phyloP scores from a whole-genome alignment of 2,329 filamentous ascomycete genomes.

The Ploettnerulaceae sp. region DNA sequence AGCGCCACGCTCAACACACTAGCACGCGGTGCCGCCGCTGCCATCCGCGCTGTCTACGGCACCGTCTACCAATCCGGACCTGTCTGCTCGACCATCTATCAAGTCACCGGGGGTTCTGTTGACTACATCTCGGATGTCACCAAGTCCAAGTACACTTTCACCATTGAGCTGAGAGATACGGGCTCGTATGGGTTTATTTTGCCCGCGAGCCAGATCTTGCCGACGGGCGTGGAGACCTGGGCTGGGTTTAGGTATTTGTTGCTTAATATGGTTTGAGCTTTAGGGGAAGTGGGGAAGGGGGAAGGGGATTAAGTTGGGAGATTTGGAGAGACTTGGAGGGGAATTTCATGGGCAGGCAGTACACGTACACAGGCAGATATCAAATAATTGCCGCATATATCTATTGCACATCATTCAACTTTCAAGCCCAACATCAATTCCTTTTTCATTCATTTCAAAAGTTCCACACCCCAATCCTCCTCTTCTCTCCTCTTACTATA shows the following conservation, averaged over 20 bases:
- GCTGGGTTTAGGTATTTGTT: slow-evolving; percentile 34
- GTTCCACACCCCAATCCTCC: too few relatives aligned
- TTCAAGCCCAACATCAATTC: too few relatives aligned
- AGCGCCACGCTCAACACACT: slow-evolving; percentile 46
- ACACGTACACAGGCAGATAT: background rate
- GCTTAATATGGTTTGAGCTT: slow-evolving; percentile 21
- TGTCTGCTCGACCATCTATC: slow-evolving; percentile 58
- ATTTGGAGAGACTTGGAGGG: background rate
- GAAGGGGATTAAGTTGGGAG: background rate
- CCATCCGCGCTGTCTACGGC: slow-evolving; percentile 51
- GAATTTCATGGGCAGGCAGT: background rate
- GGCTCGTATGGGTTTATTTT: slow-evolving; percentile 46
- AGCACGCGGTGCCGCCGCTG: slow-evolving; percentile 44
- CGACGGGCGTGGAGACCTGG: slow-evolving; percentile 43
- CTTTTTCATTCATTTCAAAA: too few relatives aligned
- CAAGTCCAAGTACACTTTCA: slow-evolving; percentile 36
- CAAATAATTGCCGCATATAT: too few relatives aligned
- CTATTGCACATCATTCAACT: too few relatives aligned
- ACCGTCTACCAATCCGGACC: slow-evolving; percentile 40
- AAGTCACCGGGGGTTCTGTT: slow-evolving; percentile 43
- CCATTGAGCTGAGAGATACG: slow-evolving; percentile 46
- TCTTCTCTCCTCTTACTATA: too few relatives aligned
- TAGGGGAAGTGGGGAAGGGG: too few relatives aligned
- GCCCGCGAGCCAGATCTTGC: slow-evolving; percentile 44
- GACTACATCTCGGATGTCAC: slow-evolving; percentile 42